A percentile compares a stretch with the other conserved stretches of the same genome.
These are phyloP conservation scores for Excoecaria agallocha DNA, from an alignment of 345 rosid genomes.

Conservation along the genomic window DNA sequence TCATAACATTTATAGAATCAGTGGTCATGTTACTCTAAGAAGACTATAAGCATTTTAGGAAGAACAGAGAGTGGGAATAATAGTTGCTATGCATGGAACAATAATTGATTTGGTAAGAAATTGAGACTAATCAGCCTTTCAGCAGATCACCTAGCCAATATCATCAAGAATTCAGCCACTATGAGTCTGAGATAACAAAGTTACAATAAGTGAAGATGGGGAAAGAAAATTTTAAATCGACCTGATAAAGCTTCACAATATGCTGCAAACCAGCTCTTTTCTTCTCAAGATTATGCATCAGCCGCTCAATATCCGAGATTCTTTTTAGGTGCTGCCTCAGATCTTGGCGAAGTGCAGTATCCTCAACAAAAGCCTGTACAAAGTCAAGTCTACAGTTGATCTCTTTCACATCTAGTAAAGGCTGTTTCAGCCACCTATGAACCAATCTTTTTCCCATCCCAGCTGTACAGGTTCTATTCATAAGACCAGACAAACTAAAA, in stretches of 20 bases:
- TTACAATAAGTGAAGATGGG: background rate
- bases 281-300: constrained; percentile 60
- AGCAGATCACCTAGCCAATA: background rate
- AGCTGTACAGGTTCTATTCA: constrained; percentile 97
- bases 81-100: background rate
- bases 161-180: background rate
- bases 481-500: constrained; percentile 92
- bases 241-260: constrained; percentile 93
- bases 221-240: constrained; percentile 15
- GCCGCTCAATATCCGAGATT: constrained; percentile 80
- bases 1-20: background rate
- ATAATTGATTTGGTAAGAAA: background rate
- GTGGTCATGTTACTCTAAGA: background rate
- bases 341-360: constrained; percentile 80
- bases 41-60: background rate
- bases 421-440: constrained; percentile 95
- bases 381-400: constrained; percentile 75
- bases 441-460: constrained; percentile 97
- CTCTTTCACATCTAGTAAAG: constrained; percentile 70
- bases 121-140: background rate
- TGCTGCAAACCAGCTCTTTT: constrained; percentile 80
- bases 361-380: constrained; percentile 92
- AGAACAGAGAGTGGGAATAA: background rate
- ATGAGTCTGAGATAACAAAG: background rate
- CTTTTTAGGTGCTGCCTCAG: constrained; percentile 92